phyloP scores from a whole-genome alignment of 2,329 filamentous ascomycete species.

The Botrytis cinerea region DNA sequence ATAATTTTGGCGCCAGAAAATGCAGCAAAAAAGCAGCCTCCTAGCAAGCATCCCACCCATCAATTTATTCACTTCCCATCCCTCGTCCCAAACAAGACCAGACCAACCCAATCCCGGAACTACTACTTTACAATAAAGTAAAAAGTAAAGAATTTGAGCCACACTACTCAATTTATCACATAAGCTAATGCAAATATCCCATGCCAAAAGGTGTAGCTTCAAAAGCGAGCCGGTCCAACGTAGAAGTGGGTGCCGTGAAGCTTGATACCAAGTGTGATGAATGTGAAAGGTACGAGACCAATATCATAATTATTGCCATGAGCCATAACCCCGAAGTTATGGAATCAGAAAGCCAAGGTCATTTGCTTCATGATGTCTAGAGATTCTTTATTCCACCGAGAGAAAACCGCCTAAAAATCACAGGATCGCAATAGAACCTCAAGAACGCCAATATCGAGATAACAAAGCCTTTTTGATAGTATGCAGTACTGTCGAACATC shows the following conservation, averaged over 20 bases:
- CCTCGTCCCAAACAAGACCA: conserved; percentile 7
- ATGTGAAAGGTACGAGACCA: neutral
- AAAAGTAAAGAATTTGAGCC: neutral
- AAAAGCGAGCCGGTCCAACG: neutral
- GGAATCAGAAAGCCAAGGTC: neutral
- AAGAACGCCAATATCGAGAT: conserved; percentile 17
- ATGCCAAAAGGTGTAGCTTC: neutral
- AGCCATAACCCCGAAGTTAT: neutral
- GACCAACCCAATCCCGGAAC: conserved; percentile 9
- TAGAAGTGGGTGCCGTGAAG: neutral
- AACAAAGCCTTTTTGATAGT: conserved; percentile 26
- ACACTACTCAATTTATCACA: neutral
- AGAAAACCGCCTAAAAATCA: conserved; percentile 9
- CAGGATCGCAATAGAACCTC: conserved; percentile 7
- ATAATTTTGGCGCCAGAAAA: conserved; percentile 7
- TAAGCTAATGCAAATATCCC: neutral
- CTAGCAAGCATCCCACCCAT: conserved; percentile 7
- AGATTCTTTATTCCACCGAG: neutral
- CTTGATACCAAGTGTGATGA: neutral
- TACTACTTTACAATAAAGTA: conserved; percentile 16
- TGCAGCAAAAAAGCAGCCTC: conserved; percentile 12
- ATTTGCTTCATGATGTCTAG: conserved; percentile 9
- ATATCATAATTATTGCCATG: conserved; percentile 8
- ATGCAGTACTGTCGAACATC: conserved; percentile 32
- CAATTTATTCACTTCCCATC: conserved; percentile 1